Base-by-base conservation (phyloP, 306 rosid species). In the Elaeagnus macrophylla region DNA sequence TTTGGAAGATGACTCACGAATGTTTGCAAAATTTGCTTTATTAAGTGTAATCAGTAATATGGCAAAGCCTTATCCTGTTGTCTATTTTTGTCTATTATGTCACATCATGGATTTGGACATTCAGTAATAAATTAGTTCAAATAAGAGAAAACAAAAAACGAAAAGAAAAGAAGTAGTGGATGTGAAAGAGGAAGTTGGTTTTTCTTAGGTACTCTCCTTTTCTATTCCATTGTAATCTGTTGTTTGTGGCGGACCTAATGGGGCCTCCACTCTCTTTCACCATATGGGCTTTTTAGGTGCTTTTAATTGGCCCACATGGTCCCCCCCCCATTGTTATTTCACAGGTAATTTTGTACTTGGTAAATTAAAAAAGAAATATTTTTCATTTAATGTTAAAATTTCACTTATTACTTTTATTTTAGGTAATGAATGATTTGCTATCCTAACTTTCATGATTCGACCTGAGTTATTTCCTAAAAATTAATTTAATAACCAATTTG, bases 41-140 rank as follows among this genome's bases (percentile, higher is more conserved):
- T 25, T 25, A 39, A 56, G 56, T 56, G 61, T 49, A 57, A 39
- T 56, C 32, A 5, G 2, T 25, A 25, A 25, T 25, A 5, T 25
- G 79, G 66, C 54, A 76, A 69, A 71, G 57, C 69, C 81, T 79
- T 88, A 79, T 81, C 94, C 68, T 60, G 65, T 76, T 75, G 76
- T 77, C 84, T 73, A 67, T 61, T 48, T 66, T 58, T 65, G 53
- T 69, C 68, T 69, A 64, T 25, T 25, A 25, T 25, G 32, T 25
- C 32, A 65, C 84, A 48, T 78, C 75, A 67, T 12, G 36, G 71
- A 76, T 71, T 81, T 67, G 62, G 80, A 70, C 83, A 59, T 55
- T 55, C 51, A 65, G 78, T 77, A 73, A 73, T 53, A n/a, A n/a
- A n/a, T n/a, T n/a, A n/a, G n/a, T n/a, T n/a, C n/a, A n/a, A n/a